Evolutionary conservation across 177 flowering plant species (phyloP).

Genomic region (Vitis hybrid): DNA sequence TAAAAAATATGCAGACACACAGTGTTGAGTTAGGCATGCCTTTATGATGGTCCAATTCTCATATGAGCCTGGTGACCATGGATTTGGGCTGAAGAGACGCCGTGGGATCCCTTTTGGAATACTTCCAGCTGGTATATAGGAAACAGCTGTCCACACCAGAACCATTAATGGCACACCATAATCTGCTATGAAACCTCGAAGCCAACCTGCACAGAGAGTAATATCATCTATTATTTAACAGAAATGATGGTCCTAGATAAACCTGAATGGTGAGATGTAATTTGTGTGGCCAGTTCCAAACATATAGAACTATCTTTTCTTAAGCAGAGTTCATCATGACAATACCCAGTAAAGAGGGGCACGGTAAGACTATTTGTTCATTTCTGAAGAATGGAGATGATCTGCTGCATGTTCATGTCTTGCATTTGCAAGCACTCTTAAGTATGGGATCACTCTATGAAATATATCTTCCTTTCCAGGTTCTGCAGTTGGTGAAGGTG

Average conservation of each 20-base stretch:
- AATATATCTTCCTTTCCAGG: too few relatives aligned
- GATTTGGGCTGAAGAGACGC: slow-evolving; percentile 39
- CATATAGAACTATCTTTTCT: background rate
- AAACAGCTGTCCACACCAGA: slow-evolving; percentile 40
- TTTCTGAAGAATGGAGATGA: too few relatives aligned
- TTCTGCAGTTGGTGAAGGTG: too few relatives aligned
- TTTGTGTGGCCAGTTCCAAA: background rate
- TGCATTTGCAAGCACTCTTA: too few relatives aligned
- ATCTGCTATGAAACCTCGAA: slow-evolving; percentile 43
- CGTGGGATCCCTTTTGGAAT: slow-evolving; percentile 37
- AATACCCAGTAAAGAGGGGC: too few relatives aligned
- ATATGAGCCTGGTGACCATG: slow-evolving; percentile 36
- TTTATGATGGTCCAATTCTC: slow-evolving; percentile 43
- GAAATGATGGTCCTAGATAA: background rate
- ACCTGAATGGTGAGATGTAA: background rate
- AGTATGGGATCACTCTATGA: too few relatives aligned
- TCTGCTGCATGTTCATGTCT: too few relatives aligned
- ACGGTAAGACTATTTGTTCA: too few relatives aligned
- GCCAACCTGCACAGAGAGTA: slow-evolving; percentile 21
- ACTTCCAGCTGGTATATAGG: slow-evolving; percentile 28
- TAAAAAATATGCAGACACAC: background rate
- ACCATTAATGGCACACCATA: slow-evolving; percentile 52
- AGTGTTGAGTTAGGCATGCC: slow-evolving; percentile 14
- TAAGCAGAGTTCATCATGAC: background rate
- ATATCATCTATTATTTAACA: background rate